phyloP scores from a whole-genome alignment of 2,329 filamentous ascomycete species.

The Fusarium domesticum region DNA sequence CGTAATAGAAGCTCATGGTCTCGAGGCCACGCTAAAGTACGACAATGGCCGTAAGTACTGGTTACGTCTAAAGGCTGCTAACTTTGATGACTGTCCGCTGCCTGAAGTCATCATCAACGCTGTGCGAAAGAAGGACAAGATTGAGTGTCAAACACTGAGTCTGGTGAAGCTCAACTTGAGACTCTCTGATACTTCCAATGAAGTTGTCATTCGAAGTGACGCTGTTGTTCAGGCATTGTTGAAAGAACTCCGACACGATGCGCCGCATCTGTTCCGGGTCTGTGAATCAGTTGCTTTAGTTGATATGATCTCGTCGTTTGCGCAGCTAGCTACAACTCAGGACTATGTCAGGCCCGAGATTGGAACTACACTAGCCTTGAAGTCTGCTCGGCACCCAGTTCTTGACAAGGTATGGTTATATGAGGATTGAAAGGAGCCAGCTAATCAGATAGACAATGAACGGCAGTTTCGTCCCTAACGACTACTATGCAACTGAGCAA shows the following conservation, averaged over 20 bases:
- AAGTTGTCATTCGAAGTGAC: constrained; percentile 81
- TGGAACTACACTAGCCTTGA: constrained; percentile 66
- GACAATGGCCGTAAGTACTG: constrained; percentile 79
- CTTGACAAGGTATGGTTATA: constrained; percentile 57
- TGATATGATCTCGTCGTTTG: constrained; percentile 80
- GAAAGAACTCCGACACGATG: constrained; percentile 65
- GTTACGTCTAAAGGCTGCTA: constrained; percentile 60
- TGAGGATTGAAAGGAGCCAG: background rate
- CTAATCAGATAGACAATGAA: constrained; percentile 49
- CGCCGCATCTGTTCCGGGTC: constrained; percentile 74
- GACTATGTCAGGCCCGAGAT: constrained; percentile 65
- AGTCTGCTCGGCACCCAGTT: constrained; percentile 74
- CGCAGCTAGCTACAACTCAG: constrained; percentile 63
- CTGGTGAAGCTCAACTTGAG: constrained; percentile 77
- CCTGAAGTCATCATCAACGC: constrained; percentile 76
- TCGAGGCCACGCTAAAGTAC: constrained; percentile 67
- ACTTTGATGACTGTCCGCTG: constrained; percentile 59
- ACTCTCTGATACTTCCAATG: constrained; percentile 76
- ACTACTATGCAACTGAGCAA: constrained; percentile 79
- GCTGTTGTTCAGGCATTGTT: constrained; percentile 70
- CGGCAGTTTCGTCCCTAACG: constrained; percentile 77
- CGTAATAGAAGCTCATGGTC: constrained; percentile 49
- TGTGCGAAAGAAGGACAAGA: constrained; percentile 65
- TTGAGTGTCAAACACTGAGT: constrained; percentile 85
- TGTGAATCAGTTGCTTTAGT: constrained; percentile 83